Conservation (phyloP, 192 early-diverging fungal genomes). For the Backusella liffmaniae region DNA sequence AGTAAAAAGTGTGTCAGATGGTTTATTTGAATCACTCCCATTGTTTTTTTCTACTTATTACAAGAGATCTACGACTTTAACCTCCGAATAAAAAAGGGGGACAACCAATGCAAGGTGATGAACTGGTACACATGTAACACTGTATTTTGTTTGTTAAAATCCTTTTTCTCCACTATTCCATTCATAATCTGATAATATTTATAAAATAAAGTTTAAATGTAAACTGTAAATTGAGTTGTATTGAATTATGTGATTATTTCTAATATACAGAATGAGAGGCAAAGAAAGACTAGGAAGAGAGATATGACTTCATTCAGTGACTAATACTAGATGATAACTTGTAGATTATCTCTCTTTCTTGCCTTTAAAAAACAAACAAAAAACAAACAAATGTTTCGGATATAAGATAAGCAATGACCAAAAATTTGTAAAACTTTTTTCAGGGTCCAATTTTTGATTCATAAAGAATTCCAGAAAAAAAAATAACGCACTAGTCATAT, state of each 20-base stretch:
- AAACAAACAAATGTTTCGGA: neutral
- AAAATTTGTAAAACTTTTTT: neutral
- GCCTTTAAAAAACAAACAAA: neutral
- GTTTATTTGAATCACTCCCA: neutral
- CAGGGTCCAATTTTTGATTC: neutral
- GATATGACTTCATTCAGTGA: neutral
- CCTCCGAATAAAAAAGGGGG: neutral
- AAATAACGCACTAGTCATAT: neutral
- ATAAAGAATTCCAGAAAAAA: neutral
- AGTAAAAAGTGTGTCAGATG: constrained; percentile 3
- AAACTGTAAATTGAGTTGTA: neutral
- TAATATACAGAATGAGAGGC: neutral
- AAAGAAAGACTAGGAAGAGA: neutral
- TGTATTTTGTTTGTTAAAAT: neutral
- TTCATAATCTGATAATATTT: neutral
- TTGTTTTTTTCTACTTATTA: neutral
- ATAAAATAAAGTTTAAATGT: neutral
- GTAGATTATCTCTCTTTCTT: neutral
- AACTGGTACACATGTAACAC: neutral
- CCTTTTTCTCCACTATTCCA: neutral
- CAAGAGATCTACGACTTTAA: neutral
- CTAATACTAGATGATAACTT: neutral
- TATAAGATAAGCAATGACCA: neutral
- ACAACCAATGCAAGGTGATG: neutral
- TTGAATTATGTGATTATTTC: neutral